Evolutionary conservation across 306 rosid genomes (phyloP).

Genomic region (Abrus pulchellus): DNA sequence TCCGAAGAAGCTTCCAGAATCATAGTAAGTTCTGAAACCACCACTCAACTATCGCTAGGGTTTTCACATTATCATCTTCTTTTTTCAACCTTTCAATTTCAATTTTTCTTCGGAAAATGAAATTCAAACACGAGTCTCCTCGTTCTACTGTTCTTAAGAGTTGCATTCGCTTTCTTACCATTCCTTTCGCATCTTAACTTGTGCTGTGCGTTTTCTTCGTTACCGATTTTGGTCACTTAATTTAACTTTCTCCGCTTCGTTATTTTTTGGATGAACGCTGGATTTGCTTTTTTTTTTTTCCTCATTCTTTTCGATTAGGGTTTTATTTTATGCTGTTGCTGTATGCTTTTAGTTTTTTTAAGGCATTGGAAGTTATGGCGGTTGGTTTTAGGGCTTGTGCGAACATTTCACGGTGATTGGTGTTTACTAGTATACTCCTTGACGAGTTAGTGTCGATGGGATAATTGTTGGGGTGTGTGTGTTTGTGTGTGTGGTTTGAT

Average conservation of each 20-base stretch:
- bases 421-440: background rate
- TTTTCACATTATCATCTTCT: background rate
- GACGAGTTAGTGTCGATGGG: background rate
- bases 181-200: background rate
- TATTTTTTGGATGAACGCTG: background rate
- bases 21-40: slow-evolving; percentile 31
- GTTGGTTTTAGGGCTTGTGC: slow-evolving; percentile 26
- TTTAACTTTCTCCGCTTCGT: background rate
- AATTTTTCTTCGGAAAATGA: background rate
- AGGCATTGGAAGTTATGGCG: slow-evolving; percentile 7
- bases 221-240: background rate
- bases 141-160: background rate
- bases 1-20: slow-evolving; percentile 22
- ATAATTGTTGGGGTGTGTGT: background rate
- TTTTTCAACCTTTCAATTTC: background rate
- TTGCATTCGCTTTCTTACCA: background rate
- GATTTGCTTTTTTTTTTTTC: background rate
- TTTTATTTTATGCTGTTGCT: background rate
- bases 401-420: background rate
- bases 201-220: background rate
- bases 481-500: background rate
- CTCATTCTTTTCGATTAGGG: background rate
- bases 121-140: background rate
- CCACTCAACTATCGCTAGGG: slow-evolving; percentile 18
- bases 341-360: background rate